Conservation (phyloP, 331 rosid species). For the Dryas integrifolia region DNA sequence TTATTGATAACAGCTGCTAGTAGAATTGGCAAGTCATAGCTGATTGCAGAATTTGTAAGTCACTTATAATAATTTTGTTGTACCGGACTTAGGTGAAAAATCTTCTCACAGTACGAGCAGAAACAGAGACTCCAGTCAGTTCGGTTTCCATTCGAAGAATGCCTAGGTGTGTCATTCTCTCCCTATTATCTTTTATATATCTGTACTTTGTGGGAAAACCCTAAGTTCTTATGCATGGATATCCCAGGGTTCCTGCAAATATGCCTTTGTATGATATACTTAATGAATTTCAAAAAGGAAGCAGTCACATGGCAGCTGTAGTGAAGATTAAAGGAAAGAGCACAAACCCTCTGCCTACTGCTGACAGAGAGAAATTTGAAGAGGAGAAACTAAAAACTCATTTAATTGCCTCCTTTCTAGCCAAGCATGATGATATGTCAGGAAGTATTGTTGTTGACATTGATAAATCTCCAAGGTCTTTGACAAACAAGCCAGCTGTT, state of each 20-base stretch:
- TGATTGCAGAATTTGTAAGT: background rate
- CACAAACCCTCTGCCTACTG: constrained; percentile 15
- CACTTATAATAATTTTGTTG: constrained; percentile 1
- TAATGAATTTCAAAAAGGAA: constrained; percentile 53
- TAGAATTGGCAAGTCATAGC: background rate
- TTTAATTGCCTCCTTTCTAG: constrained; percentile 30
- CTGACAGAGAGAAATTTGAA: constrained; percentile 28
- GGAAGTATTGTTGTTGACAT: constrained; percentile 26
- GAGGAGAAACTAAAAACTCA: constrained; percentile 15
- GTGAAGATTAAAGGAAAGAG: constrained; percentile 43
- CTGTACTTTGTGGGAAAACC: background rate
- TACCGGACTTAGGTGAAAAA: constrained; percentile 41
- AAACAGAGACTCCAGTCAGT: constrained; percentile 52
- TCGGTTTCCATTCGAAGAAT: constrained; percentile 49
- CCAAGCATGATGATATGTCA: constrained; percentile 25
- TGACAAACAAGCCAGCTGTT: constrained; percentile 20
- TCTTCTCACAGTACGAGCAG: constrained; percentile 50
- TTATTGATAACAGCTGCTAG: background rate
- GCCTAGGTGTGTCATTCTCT: constrained; percentile 35
- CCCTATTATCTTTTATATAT: background rate
- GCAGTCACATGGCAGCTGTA: constrained; percentile 53
- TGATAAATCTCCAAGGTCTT: constrained; percentile 27
- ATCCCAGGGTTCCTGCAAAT: constrained; percentile 47
- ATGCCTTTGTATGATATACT: constrained; percentile 53
- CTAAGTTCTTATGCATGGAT: constrained; percentile 12